These are phyloP conservation scores for Chloris gayana DNA, from an alignment of 176 grass and related monocot species.

Conservation along the genomic window DNA sequence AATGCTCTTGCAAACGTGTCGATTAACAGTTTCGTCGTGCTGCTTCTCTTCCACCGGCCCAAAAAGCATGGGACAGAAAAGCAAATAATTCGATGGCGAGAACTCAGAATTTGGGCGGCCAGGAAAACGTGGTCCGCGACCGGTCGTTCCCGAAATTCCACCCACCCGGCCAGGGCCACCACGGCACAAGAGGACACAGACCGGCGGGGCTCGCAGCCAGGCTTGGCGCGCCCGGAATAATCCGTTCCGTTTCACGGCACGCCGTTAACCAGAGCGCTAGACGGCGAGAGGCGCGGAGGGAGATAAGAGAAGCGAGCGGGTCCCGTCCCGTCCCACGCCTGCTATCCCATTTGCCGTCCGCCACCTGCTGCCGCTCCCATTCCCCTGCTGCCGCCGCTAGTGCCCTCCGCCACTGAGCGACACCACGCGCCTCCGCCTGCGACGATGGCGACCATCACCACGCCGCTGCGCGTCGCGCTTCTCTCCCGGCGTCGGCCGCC, in stretches of 20 bases:
- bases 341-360: not conserved
- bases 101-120: slow-evolving; percentile 15
- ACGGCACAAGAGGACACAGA: slow-evolving; percentile 10
- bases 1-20: slow-evolving; percentile 9
- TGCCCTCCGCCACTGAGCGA: not conserved
- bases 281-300: no score
- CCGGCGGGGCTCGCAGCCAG: not conserved
- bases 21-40: not conserved
- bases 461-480: slow-evolving; percentile 55
- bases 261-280: no score
- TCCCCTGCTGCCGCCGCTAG: not conserved
- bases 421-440: not conserved
- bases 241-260: not conserved
- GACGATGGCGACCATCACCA: slow-evolving; percentile 70
- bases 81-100: no score
- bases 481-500: slow-evolving; percentile 42
- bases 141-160: no score
- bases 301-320: no score
- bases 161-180: not conserved
- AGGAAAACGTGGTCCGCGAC: slow-evolving; percentile 1
- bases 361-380: not conserved
- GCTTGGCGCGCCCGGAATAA: slow-evolving; percentile 29
- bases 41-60: not conserved
- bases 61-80: not conserved
- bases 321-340: not conserved